These are phyloP conservation scores for Macrophomina tecta DNA, from an alignment of 2,329 filamentous ascomycete species.

Conservation along the genomic window DNA sequence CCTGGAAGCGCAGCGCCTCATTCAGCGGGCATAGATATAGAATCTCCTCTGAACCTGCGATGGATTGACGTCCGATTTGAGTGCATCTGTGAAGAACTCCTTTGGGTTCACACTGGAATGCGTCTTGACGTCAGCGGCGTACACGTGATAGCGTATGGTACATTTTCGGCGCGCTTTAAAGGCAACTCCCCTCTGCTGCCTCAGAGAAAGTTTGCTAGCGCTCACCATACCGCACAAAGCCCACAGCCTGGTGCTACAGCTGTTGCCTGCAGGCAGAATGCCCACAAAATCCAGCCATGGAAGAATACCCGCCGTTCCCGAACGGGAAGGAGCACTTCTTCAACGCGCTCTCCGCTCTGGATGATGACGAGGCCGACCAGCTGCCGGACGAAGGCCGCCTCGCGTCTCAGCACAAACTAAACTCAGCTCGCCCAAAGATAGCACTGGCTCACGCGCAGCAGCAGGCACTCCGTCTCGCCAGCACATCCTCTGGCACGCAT, in stretches of 20 bases:
- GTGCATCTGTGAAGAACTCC: too few species aligned
- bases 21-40: too few species aligned
- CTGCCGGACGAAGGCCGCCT: constrained; percentile 32
- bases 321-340: constrained; percentile 34
- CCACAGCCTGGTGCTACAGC: not conserved
- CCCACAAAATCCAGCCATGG: not conserved
- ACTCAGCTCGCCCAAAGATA: not conserved
- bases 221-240: not conserved
- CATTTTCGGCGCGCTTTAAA: not conserved
- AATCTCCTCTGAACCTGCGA: too few species aligned
- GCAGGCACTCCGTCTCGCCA: not conserved
- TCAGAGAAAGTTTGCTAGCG: not conserved
- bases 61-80: too few species aligned
- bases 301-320: not conserved
- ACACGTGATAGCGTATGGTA: not conserved
- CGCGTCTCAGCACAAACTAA: constrained; percentile 32
- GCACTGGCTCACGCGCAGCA: not conserved
- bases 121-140: not conserved
- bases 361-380: constrained; percentile 32
- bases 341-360: constrained; percentile 32
- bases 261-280: not conserved
- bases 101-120: too few species aligned
- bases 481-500: not conserved
- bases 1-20: too few species aligned
- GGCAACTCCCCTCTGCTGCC: constrained; percentile 7